These are phyloP conservation scores for Heteromeles arbutifolia DNA, from an alignment of 306 rosid species.

Conservation along the genomic window DNA sequence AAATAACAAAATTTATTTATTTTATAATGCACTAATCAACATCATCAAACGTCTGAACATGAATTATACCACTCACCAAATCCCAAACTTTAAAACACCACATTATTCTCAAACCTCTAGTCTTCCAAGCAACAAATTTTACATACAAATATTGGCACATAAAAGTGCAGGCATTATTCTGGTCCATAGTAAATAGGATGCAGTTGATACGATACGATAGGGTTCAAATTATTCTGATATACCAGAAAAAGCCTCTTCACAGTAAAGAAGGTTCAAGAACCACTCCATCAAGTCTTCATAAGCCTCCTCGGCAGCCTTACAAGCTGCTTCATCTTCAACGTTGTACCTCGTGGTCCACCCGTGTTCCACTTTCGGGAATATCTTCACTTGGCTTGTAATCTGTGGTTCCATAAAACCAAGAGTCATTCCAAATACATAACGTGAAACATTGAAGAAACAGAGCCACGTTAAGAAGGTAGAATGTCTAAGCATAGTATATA, in stretches of 20 bases:
- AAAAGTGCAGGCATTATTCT: neutral
- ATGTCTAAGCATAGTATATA: too few species aligned
- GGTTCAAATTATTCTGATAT: neutral
- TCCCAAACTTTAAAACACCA: neutral
- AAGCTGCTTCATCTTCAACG: slow-evolving; percentile 30
- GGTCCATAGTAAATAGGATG: neutral
- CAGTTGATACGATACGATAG: neutral
- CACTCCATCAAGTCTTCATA: slow-evolving; percentile 38
- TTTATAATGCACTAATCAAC: too few species aligned
- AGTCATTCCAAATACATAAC: neutral
- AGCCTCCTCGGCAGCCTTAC: slow-evolving; percentile 44
- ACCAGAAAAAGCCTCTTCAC: neutral
- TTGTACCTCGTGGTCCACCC: slow-evolving; percentile 47
- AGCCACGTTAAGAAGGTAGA: too few species aligned
- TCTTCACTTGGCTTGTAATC: slow-evolving; percentile 25
- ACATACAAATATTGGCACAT: neutral
- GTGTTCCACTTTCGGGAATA: slow-evolving; percentile 42
- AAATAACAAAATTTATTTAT: too few species aligned
- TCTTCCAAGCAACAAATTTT: neutral
- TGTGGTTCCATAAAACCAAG: neutral
- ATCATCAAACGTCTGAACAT: neutral
- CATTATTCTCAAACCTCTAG: neutral
- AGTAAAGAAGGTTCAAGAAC: slow-evolving; percentile 15
- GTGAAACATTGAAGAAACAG: too few species aligned
- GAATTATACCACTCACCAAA: neutral